Conservation (phyloP, 2,329 filamentous ascomycete genomes). For the Colletotrichum tropicicola region DNA sequence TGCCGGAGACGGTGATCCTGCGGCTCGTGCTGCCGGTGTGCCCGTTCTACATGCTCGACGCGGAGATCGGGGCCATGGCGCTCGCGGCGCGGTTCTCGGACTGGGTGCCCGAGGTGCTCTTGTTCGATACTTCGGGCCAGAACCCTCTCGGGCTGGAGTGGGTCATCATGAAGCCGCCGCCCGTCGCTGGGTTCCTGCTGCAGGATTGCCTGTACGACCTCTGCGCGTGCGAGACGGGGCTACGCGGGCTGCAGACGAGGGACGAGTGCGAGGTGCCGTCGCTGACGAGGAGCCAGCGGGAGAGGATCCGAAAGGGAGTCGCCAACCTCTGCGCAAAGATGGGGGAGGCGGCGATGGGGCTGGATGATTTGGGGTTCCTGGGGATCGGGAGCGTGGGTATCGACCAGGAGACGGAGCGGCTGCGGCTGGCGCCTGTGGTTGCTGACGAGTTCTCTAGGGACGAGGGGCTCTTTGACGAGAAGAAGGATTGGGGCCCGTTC, state of each 20-base stretch:
- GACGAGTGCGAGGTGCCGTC: neutral
- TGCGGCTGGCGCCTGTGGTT: neutral
- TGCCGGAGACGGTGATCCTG: neutral
- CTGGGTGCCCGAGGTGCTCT: conserved; percentile 3
- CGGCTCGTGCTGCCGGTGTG: conserved; percentile 20
- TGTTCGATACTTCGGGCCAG: conserved; percentile 26
- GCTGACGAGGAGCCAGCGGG: neutral
- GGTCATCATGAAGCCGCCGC: conserved; percentile 30
- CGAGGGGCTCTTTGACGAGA: too few relatives aligned
- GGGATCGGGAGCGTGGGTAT: conserved; percentile 23
- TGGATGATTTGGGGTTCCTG: neutral
- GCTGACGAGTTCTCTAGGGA: neutral
- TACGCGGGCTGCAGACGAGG: neutral
- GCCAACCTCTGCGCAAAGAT: neutral
- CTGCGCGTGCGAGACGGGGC: conserved; percentile 1
- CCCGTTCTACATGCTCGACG: conserved; percentile 21
- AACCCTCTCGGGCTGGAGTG: conserved; percentile 29
- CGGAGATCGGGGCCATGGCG: conserved; percentile 31
- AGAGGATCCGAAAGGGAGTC: neutral
- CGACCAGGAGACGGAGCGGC: neutral
- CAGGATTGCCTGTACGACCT: neutral
- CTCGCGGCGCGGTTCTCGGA: neutral
- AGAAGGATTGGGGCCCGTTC: neutral
- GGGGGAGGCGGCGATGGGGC: neutral
- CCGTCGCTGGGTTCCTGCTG: conserved; percentile 1